Conservation (phyloP, 306 rosid species). For the Datisca glomerata region DNA sequence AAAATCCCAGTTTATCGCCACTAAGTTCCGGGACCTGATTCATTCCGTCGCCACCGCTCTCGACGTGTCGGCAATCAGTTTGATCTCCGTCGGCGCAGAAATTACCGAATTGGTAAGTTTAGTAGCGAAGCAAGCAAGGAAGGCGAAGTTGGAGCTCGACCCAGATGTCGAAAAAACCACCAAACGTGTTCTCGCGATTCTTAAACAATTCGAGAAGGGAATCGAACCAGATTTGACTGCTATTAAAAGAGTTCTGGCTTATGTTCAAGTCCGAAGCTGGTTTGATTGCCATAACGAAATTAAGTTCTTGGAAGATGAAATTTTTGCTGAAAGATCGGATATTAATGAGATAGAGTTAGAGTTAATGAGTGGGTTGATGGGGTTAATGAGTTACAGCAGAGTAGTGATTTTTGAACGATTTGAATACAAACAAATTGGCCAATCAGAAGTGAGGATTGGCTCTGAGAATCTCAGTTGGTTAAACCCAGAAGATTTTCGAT, state of each 20-base stretch:
- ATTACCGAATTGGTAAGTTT: conserved; percentile 57
- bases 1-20: conserved; percentile 34
- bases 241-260: conserved; percentile 22
- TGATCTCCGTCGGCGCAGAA: conserved; percentile 27
- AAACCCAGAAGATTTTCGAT: conserved; percentile 58
- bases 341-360: conserved; percentile 25
- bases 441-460: conserved; percentile 19
- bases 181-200: conserved; percentile 14
- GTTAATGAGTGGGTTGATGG: conserved; percentile 41
- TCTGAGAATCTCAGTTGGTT: conserved; percentile 22
- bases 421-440: conserved; percentile 13
- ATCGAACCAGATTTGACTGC: conserved; percentile 31
- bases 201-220: conserved; percentile 37
- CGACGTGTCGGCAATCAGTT: conserved; percentile 44
- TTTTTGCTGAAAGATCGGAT: conserved; percentile 13
- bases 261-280: conserved; percentile 47
- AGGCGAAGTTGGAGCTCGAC: conserved; percentile 27
- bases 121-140: conserved; percentile 43
- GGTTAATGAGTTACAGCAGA: conserved; percentile 47
- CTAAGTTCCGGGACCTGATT: conserved; percentile 28
- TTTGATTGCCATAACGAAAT: conserved; percentile 41
- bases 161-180: conserved; percentile 19
- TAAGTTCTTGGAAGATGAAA: conserved; percentile 50
- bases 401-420: conserved; percentile 43
- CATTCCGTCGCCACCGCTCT: conserved; percentile 41